A percentile compares a stretch with the other conserved stretches of the same genome.
phyloP scores from a whole-genome alignment of 768 basidiomycete genomes.

The Termitomyces sp. region DNA sequence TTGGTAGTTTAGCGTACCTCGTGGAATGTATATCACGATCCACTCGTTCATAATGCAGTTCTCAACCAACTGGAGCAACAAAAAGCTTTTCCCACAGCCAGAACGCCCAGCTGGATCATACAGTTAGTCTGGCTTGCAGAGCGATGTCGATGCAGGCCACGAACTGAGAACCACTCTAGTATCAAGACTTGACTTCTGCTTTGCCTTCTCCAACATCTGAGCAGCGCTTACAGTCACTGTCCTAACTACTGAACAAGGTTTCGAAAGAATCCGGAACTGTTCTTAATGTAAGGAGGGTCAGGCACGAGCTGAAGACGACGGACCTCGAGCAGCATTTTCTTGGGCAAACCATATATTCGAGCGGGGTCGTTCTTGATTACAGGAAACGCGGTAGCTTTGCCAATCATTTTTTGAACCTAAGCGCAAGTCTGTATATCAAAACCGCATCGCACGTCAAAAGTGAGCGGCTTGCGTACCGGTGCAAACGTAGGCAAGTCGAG shows the following conservation, averaged over 20 bases:
- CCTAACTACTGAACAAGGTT: constrained; percentile 70
- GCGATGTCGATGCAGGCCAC: constrained; percentile 20
- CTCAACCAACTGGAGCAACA: constrained; percentile 72
- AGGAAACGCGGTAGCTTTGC: constrained; percentile 41
- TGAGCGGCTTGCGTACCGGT: constrained; percentile 28
- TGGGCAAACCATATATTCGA: constrained; percentile 69
- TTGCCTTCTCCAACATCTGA: constrained; percentile 48
- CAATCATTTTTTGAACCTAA: constrained; percentile 29
- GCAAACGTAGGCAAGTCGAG: constrained; percentile 37
- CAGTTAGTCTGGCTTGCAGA: constrained; percentile 5
- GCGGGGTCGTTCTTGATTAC: constrained; percentile 43
- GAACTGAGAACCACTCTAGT: constrained; percentile 62
- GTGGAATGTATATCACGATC: constrained; percentile 83
- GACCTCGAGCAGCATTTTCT: constrained; percentile 68
- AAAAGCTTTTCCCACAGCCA: constrained; percentile 79
- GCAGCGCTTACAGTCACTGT: constrained; percentile 55
- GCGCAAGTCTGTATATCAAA: constrained; percentile 5
- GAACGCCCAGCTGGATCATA: constrained; percentile 53
- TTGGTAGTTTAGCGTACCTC: constrained; percentile 36
- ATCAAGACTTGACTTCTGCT: constrained; percentile 40
- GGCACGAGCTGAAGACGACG: constrained; percentile 13
- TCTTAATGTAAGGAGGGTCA: constrained; percentile 16
- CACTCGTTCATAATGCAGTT: constrained; percentile 62
- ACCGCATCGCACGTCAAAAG: constrained; percentile 14
- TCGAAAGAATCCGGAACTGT: constrained; percentile 66